Percentiles rank a stretch among this genome's conserved stretches.
These are phyloP conservation scores for Pleurostoma richardsiae DNA, from an alignment of 2,329 filamentous ascomycete species.

Conservation along the genomic window DNA sequence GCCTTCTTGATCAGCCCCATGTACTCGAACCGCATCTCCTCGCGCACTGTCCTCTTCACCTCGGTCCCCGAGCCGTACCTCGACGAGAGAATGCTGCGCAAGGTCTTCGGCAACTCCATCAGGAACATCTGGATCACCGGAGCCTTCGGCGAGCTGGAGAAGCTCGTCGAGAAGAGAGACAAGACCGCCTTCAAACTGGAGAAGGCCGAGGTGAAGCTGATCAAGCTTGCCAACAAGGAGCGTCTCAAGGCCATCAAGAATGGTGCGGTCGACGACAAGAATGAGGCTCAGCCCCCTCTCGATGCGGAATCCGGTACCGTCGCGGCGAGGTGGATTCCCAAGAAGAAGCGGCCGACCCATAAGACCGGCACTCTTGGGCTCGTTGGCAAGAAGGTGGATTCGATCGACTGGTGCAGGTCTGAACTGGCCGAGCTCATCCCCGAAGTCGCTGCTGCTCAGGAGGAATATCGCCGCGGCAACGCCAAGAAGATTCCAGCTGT, in stretches of 20 bases:
- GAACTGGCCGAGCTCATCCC: slow-evolving; percentile 74
- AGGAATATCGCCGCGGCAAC: slow-evolving; percentile 59
- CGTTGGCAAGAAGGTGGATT: slow-evolving; percentile 86
- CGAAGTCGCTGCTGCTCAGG: slow-evolving; percentile 64
- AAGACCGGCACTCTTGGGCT: slow-evolving; percentile 62
- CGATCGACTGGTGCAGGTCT: slow-evolving; percentile 80
- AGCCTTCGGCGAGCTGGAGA: slow-evolving; percentile 71
- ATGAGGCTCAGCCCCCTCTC: slow-evolving; percentile 39
- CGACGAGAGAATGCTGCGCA: slow-evolving; percentile 68
- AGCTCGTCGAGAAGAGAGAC: slow-evolving; percentile 77
- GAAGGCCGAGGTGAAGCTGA: slow-evolving; percentile 78
- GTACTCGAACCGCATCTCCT: slow-evolving; percentile 81
- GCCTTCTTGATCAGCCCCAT: slow-evolving; percentile 83
- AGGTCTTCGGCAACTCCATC: slow-evolving; percentile 77
- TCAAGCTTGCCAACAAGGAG: slow-evolving; percentile 70
- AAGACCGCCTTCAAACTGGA: slow-evolving; percentile 78
- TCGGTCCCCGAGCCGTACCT: slow-evolving; percentile 77
- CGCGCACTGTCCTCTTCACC: slow-evolving; percentile 83
- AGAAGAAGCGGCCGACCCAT: slow-evolving; percentile 73
- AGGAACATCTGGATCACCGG: slow-evolving; percentile 80
- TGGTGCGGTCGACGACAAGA: slow-evolving; percentile 25
- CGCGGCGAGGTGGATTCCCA: slow-evolving; percentile 69
- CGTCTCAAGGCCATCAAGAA: slow-evolving; percentile 66
- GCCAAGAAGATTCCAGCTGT: slow-evolving; percentile 67
- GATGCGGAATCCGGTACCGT: slow-evolving; percentile 65